Base-by-base conservation (phyloP, 1,139 yeast genomes). In the Pichia sp. region DNA sequence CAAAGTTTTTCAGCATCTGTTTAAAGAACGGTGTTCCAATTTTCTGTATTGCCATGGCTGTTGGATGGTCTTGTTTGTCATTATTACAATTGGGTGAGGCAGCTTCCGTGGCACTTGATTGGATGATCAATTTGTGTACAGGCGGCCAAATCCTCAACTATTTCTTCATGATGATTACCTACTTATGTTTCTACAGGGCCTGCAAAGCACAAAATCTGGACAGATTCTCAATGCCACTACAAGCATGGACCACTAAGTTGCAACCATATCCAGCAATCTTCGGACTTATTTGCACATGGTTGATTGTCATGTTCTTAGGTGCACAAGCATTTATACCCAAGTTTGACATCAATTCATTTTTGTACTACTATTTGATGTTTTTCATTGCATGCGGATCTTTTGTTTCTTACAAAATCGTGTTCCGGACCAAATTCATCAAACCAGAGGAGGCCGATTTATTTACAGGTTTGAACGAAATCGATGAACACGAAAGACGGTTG, bases 141-240 rank as follows among this genome's bases (percentile, higher is more conserved):
- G 81, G 81, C 51, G 74, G 79, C 19, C 82, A 78, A 63, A 65
- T 78, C 45, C 65, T 77, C 58, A 79, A 76, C 60, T 77, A 75
- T 56, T 71, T 75, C 32, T 71, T 72, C 63, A 78, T 79, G 82
- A 65, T 71, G 56, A 68, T 78, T 53, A 76, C 77, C 10, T 79
- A 78, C 57, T 62, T 74, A 54, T 67, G 70, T 16, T 78, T 78
- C 64, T 75, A 71, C 65, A 67, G 70, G 50, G 81, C 82, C 5
- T 72, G 75, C 57, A 67, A 72, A 45, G 77, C 68, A 4, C 78
- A 75, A 62, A 71, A 72, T 4, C 60, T 74, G 23, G 71, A 70
- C 54, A 65, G 78, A 57, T 61, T 62, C 32, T 58, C 69, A 5
- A 64, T 76, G 53, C 77, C 78, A 0, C 70, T 75, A 57, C 72